phyloP scores from a whole-genome alignment of 768 basidiomycete species.

The Sarcodon sp. region DNA sequence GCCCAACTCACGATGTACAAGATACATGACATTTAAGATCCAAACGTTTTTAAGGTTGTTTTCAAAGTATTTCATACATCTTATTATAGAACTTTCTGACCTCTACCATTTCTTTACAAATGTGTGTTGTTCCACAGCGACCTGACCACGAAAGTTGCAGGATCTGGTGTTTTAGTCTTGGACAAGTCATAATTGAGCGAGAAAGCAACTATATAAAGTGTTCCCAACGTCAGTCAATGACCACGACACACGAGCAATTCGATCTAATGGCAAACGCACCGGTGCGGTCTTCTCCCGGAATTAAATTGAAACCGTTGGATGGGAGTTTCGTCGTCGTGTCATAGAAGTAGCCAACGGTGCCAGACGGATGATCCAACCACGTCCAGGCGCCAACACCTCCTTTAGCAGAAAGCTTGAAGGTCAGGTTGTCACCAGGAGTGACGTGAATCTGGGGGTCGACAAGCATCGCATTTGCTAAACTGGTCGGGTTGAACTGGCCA shows the following conservation, averaged over 20 bases:
- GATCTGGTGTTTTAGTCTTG: slow-evolving; percentile 20
- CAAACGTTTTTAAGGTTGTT: too few species aligned
- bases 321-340: slow-evolving; percentile 27
- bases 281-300: slow-evolving; percentile 40
- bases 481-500: slow-evolving; percentile 36
- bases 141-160: slow-evolving; percentile 33
- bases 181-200: slow-evolving; percentile 26
- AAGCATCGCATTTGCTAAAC: slow-evolving; percentile 31
- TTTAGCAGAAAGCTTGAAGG: slow-evolving; percentile 37
- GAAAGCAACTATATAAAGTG: slow-evolving; percentile 24
- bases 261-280: slow-evolving; percentile 18
- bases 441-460: slow-evolving; percentile 36
- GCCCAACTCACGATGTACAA: too few species aligned
- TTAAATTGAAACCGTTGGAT: slow-evolving; percentile 39
- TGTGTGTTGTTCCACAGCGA: slow-evolving; percentile 45
- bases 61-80: too few species aligned
- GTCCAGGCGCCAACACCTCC: slow-evolving; percentile 46
- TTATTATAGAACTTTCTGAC: background rate
- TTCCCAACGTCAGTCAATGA: background rate
- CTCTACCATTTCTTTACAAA: slow-evolving; percentile 2
- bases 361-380: slow-evolving; percentile 46
- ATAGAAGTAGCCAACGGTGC: slow-evolving; percentile 39
- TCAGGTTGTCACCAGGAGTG: slow-evolving; percentile 18
- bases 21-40: too few species aligned
- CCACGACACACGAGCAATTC: background rate